A percentile compares a stretch with the other conserved stretches of the same genome.
phyloP scores from a whole-genome alignment of 805 yeast genomes.

The Candida maris region DNA sequence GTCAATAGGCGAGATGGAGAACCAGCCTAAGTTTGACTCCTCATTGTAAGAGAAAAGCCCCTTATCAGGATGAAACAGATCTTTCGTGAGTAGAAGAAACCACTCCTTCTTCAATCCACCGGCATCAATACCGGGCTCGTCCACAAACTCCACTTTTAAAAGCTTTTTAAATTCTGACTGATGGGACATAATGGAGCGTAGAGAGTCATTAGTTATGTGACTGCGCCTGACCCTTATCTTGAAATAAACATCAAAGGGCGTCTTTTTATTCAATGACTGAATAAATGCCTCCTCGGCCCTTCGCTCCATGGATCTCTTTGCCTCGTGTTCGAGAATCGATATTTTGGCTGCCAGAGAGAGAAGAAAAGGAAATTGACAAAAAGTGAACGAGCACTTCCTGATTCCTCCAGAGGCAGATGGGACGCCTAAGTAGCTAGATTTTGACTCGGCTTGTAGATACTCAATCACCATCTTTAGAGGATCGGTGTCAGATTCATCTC shows the following conservation, averaged over 20 bases:
- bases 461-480: constrained; percentile 41
- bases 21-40: constrained; percentile 76
- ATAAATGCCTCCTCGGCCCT: constrained; percentile 89
- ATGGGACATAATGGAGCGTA: constrained; percentile 55
- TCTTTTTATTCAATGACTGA: constrained; percentile 60
- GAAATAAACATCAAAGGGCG: constrained; percentile 64
- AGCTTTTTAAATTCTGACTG: constrained; percentile 66
- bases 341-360: constrained; percentile 81
- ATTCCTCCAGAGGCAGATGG: constrained; percentile 23
- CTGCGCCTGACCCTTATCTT: constrained; percentile 65
- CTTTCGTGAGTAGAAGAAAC: constrained; percentile 73
- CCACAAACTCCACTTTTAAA: constrained; percentile 71
- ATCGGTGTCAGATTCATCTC: constrained; percentile 10
- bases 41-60: constrained; percentile 66
- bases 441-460: constrained; percentile 38
- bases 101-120: constrained; percentile 95
- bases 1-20: constrained; percentile 46
- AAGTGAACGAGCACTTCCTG: constrained; percentile 39
- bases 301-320: constrained; percentile 73
- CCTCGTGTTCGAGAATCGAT: constrained; percentile 76
- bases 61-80: constrained; percentile 62
- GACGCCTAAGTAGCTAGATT: constrained; percentile 34
- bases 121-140: constrained; percentile 92
- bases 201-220: constrained; percentile 68
- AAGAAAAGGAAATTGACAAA: constrained; percentile 83